phyloP scores from a whole-genome alignment of 345 rosid genomes.

The Euphorbia tirucalli region DNA sequence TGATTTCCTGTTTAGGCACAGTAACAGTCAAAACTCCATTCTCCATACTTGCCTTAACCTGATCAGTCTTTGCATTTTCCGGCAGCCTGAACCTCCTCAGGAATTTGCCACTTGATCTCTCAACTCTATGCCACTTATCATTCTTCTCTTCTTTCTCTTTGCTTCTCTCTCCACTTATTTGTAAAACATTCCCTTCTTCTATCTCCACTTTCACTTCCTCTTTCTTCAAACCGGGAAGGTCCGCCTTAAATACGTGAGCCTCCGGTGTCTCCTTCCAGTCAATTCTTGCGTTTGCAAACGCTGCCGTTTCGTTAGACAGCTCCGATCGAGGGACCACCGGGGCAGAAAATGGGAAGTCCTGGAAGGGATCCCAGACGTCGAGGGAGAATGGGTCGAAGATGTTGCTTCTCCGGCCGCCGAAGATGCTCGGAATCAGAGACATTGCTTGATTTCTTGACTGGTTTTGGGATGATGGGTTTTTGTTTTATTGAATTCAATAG shows the following conservation, averaged over 20 bases:
- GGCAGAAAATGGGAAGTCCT: no score
- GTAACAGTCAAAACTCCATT: conserved; percentile 8
- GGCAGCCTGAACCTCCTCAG: no score
- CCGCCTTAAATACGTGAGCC: background rate
- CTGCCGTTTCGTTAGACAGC: background rate
- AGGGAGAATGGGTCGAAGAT: no score
- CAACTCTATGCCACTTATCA: conserved; percentile 8
- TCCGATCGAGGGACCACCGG: conserved; percentile 8
- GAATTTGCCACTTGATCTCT: conserved; percentile 6
- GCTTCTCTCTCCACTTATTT: conserved; percentile 6
- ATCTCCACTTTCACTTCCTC: no score
- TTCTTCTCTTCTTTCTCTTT: conserved; percentile 10
- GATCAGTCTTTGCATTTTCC: background rate
- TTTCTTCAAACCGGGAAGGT: conserved; percentile 11
- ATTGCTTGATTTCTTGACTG: background rate
- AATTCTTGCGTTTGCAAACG: background rate
- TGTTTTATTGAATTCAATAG: no score
- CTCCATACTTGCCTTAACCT: conserved; percentile 6
- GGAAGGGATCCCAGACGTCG: no score
- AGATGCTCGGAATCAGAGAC: background rate
- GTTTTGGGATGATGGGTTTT: no score
- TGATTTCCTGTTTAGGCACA: conserved; percentile 4
- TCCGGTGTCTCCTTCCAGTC: conserved; percentile 10
- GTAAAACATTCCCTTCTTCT: background rate
- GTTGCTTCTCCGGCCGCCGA: no score